phyloP scores from a whole-genome alignment of 352 stramenopile species.

The Phytophthora gonapodyides region DNA sequence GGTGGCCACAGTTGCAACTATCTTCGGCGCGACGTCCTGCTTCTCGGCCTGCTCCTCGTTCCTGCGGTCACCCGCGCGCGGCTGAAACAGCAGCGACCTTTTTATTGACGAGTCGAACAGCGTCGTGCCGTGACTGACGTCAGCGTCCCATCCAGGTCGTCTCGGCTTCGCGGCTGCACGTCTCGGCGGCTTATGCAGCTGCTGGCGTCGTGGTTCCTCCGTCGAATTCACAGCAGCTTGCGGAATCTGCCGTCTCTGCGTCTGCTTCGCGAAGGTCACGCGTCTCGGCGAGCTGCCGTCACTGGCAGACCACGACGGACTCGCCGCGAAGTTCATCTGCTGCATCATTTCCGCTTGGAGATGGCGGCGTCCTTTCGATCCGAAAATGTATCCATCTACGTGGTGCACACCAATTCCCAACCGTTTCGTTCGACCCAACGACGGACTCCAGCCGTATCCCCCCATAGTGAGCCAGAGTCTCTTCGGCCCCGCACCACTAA shows the following conservation, averaged over 20 bases:
- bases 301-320: constrained; percentile 1
- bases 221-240: constrained; percentile 15
- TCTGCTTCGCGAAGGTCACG: constrained; percentile 57
- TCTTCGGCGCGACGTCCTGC: not conserved
- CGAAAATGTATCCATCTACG: constrained; percentile 7
- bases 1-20: not conserved
- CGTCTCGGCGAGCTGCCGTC: constrained; percentile 20
- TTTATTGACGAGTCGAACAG: constrained; percentile 63
- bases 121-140: constrained; percentile 32
- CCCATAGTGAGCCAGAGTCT: constrained; percentile 21
- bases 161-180: constrained; percentile 1
- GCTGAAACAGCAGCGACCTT: constrained; percentile 57
- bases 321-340: constrained; percentile 33
- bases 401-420: not conserved
- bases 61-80: constrained; percentile 43
- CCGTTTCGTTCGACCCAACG: constrained; percentile 2
- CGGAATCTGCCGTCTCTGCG: not conserved
- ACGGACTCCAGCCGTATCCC: constrained; percentile 23
- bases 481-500: constrained; percentile 1
- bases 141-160: constrained; percentile 53
- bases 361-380: constrained; percentile 17
- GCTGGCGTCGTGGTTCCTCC: constrained; percentile 2
- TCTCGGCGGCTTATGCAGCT: not conserved
- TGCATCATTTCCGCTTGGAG: constrained; percentile 11
- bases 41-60: constrained; percentile 30